phyloP scores from a whole-genome alignment of 2,329 filamentous ascomycete genomes.

The Acrocalymma vagum region DNA sequence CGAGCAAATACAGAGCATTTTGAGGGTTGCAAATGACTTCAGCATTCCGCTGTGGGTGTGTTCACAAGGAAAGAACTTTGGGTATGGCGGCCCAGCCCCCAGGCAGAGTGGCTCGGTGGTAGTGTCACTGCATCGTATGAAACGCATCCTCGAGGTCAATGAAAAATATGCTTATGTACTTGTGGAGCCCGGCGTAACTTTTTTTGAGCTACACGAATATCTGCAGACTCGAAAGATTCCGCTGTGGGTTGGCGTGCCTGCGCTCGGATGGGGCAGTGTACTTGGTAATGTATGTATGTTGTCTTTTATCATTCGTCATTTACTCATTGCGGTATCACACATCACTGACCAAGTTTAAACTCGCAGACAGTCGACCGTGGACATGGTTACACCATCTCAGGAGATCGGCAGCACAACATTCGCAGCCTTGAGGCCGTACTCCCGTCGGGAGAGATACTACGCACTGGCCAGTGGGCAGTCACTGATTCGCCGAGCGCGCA shows the following conservation, averaged over 20 bases:
- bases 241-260: slow-evolving; percentile 53
- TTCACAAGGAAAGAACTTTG: slow-evolving; percentile 54
- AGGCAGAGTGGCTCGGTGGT: slow-evolving; percentile 55
- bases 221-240: slow-evolving; percentile 48
- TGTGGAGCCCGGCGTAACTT: slow-evolving; percentile 58
- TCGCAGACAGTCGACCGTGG: slow-evolving; percentile 43
- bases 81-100: slow-evolving; percentile 59
- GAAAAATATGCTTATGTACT: slow-evolving; percentile 48
- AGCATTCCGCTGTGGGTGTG: slow-evolving; percentile 41
- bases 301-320: too few relatives aligned
- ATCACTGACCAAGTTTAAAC: too few relatives aligned
- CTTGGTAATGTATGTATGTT: too few relatives aligned
- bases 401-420: slow-evolving; percentile 41
- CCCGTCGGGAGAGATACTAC: slow-evolving; percentile 48
- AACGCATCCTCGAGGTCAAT: slow-evolving; percentile 49
- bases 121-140: slow-evolving; percentile 55
- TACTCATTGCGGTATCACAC: too few relatives aligned
- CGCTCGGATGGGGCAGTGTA: slow-evolving; percentile 40
- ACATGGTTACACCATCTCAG: slow-evolving; percentile 41
- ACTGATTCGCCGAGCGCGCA: slow-evolving; percentile 31
- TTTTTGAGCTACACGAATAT: slow-evolving; percentile 54
- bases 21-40: slow-evolving; percentile 38
- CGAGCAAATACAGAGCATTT: slow-evolving; percentile 26
- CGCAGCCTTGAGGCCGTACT: slow-evolving; percentile 55
- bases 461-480: slow-evolving; percentile 52